phyloP scores from a whole-genome alignment of 1,284 basidiomycete species.

The Amylostereum areolatum region DNA sequence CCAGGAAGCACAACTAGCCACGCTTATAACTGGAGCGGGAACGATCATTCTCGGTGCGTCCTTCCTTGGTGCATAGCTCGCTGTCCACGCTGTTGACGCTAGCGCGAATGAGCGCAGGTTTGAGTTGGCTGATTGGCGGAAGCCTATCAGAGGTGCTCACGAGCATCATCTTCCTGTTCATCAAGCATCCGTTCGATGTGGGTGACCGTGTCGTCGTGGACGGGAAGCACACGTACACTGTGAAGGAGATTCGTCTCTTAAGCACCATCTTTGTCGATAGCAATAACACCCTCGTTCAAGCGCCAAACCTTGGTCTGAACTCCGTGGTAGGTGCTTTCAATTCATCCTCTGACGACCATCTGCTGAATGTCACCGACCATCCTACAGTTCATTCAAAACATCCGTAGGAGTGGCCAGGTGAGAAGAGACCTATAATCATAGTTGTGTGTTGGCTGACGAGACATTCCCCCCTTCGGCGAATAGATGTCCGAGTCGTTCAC shows the following conservation, averaged over 20 bases:
- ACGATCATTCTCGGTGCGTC: constrained; percentile 71
- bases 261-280: constrained; percentile 73
- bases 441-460: background rate
- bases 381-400: constrained; percentile 63
- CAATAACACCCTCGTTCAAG: constrained; percentile 54
- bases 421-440: constrained; percentile 11
- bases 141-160: constrained; percentile 64
- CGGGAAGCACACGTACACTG: constrained; percentile 59
- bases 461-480: background rate
- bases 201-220: constrained; percentile 67
- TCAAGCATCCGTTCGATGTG: constrained; percentile 86
- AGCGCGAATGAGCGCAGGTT: constrained; percentile 32
- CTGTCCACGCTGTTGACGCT: constrained; percentile 1
- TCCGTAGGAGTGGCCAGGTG: constrained; percentile 64
- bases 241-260: constrained; percentile 83
- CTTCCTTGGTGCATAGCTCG: background rate
- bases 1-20: constrained; percentile 64
- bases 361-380: constrained; percentile 11
- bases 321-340: constrained; percentile 41
- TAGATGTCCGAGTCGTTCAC: constrained; percentile 74
- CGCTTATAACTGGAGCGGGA: constrained; percentile 76
- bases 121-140: constrained; percentile 86
- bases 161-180: constrained; percentile 83
- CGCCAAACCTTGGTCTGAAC: constrained; percentile 67
- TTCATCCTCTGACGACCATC: constrained; percentile 1